Evolutionary conservation across 2,329 filamentous ascomycete species (phyloP).

Genomic region (Cercospora sesami): DNA sequence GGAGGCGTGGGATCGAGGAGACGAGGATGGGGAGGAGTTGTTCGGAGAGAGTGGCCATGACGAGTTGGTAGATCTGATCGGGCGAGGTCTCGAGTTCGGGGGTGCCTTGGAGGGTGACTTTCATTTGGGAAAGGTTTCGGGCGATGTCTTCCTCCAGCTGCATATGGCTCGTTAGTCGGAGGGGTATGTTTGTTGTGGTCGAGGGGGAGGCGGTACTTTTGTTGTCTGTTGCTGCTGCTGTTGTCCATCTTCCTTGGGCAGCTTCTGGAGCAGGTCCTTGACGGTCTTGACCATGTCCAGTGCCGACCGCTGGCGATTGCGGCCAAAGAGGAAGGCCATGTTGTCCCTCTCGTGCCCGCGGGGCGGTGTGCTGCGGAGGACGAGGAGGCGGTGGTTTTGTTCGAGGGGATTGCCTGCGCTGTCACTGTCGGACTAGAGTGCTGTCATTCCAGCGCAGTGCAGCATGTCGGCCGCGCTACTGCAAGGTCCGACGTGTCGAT

Average conservation of each 20-base stretch:
- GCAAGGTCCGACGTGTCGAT: conserved; percentile 3
- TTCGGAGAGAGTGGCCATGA: conserved; percentile 81
- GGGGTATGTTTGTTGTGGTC: conserved; percentile 1
- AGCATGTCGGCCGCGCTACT: conserved; percentile 5
- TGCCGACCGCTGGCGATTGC: conserved; percentile 61
- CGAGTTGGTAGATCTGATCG: conserved; percentile 83
- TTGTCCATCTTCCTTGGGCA: conserved; percentile 54
- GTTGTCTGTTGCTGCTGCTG: conserved; percentile 53
- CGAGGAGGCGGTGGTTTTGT: not conserved
- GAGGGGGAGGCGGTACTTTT: conserved; percentile 26
- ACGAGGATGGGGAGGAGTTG: conserved; percentile 85
- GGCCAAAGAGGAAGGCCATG: conserved; percentile 72
- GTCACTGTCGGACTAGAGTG: not conserved
- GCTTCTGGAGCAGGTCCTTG: conserved; percentile 62
- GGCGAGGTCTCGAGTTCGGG: conserved; percentile 85
- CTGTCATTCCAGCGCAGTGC: not conserved
- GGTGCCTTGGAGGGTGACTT: conserved; percentile 87
- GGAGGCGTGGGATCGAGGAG: conserved; percentile 76
- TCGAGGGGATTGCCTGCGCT: not conserved
- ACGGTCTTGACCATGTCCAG: conserved; percentile 63
- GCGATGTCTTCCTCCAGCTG: conserved; percentile 83
- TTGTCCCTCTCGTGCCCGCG: not conserved
- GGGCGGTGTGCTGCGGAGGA: not conserved
- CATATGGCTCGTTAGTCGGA: conserved; percentile 4
- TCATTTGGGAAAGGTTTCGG: conserved; percentile 85